phyloP scores from a whole-genome alignment of 768 basidiomycete species.

The Rhodotorula paludigena region DNA sequence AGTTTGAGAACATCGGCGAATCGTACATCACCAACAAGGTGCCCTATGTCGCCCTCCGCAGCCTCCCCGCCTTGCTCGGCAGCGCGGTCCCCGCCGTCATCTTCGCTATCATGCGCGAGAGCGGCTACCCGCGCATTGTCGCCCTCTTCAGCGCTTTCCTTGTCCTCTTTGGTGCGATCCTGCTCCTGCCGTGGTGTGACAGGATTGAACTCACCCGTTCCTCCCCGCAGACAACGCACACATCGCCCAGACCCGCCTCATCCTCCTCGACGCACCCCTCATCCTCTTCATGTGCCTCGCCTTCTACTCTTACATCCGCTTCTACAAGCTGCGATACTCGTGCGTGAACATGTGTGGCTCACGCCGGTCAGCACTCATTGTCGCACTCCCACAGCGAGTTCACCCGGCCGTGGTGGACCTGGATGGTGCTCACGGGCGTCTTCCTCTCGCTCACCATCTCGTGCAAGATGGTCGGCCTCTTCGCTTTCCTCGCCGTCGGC shows the following conservation, averaged over 20 bases:
- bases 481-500: slow-evolving; percentile 83
- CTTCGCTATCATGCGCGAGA: slow-evolving; percentile 96
- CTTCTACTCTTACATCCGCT: slow-evolving; percentile 85
- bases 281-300: slow-evolving; percentile 95
- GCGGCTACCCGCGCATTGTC: slow-evolving; percentile 86
- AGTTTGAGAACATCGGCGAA: slow-evolving; percentile 93
- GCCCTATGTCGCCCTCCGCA: slow-evolving; percentile 88
- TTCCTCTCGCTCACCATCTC: slow-evolving; percentile 96
- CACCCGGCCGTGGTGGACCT: slow-evolving; percentile 84
- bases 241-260: slow-evolving; percentile 89
- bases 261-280: slow-evolving; percentile 86
- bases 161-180: slow-evolving; percentile 74
- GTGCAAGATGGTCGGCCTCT: slow-evolving; percentile 93
- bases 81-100: slow-evolving; percentile 85
- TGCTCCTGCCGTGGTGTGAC: rapidly evolving
- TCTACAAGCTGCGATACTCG: slow-evolving; percentile 88
- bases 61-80: slow-evolving; percentile 83
- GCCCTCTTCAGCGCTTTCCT: slow-evolving; percentile 82
- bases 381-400: slow-evolving; percentile 62
- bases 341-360: slow-evolving; percentile 44
- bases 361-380: background rate
- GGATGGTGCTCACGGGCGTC: slow-evolving; percentile 81
- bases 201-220: background rate
- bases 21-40: slow-evolving; percentile 80
- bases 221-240: slow-evolving; percentile 77